These are phyloP conservation scores for Paraphaeosphaeria sporulosa DNA, from an alignment of 2,329 filamentous ascomycete species.

Conservation along the genomic window DNA sequence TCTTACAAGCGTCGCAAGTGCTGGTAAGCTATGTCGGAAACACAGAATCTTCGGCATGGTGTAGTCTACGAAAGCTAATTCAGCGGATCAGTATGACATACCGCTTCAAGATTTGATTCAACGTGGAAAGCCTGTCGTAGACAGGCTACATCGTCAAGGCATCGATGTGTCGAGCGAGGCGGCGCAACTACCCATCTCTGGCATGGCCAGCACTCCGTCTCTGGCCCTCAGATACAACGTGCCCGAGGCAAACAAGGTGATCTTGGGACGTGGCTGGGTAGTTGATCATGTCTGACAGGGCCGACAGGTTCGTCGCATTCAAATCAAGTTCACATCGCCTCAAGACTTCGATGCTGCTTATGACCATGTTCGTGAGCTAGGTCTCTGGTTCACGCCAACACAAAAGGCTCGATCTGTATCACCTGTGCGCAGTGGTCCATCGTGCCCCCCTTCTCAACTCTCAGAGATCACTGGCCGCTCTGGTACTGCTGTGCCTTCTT, in stretches of 20 bases:
- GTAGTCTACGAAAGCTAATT: not conserved
- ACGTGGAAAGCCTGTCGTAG: conserved; percentile 27
- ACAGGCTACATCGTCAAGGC: conserved; percentile 31
- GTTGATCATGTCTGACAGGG: not conserved
- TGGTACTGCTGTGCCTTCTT: conserved; percentile 28
- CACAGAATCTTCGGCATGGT: not conserved
- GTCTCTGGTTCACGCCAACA: conserved; percentile 39
- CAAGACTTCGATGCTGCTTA: conserved; percentile 47
- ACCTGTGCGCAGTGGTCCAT: conserved; percentile 18
- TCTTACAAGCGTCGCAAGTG: conserved; percentile 51
- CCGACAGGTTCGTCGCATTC: conserved; percentile 52
- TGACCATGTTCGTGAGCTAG: conserved; percentile 41
- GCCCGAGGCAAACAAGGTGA: conserved; percentile 45
- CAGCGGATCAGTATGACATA: conserved; percentile 18
- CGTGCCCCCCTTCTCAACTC: conserved; percentile 37
- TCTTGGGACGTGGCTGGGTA: not conserved
- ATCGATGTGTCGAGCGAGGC: conserved; percentile 42
- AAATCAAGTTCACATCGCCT: conserved; percentile 52
- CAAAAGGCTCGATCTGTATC: conserved; percentile 4
- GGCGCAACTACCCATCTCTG: conserved; percentile 53
- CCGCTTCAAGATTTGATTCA: conserved; percentile 32
- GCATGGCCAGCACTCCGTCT: conserved; percentile 48
- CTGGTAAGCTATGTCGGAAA: conserved; percentile 47
- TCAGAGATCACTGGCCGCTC: conserved; percentile 35
- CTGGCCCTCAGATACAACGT: conserved; percentile 53